Percentiles rank a stretch among this genome's conserved stretches.
Conservation (phyloP, 1,284 basidiomycete species). For the Apiotrichum gracile region DNA sequence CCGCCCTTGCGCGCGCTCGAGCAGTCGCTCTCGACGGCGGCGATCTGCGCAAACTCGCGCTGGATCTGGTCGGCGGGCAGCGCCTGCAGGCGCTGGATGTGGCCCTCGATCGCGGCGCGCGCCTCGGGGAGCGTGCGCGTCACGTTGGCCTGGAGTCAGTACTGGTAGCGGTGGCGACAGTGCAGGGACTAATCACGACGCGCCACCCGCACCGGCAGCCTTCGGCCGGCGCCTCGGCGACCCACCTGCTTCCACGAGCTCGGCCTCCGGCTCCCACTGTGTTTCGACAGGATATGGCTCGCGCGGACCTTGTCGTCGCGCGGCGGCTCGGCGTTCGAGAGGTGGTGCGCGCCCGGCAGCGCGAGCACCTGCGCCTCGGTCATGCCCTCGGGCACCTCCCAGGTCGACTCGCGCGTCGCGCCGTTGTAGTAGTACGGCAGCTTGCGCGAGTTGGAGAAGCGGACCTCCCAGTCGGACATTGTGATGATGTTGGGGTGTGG, state of each 20-base stretch:
- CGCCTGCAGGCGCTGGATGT: constrained; percentile 45
- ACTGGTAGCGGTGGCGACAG: background rate
- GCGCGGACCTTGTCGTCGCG: constrained; percentile 64
- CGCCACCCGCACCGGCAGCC: too few relatives aligned
- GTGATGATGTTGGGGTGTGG: background rate
- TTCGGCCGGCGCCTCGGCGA: constrained; percentile 13
- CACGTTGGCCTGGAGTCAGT: constrained; percentile 59
- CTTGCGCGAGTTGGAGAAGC: constrained; percentile 70
- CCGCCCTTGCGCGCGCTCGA: constrained; percentile 73
- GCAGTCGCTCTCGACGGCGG: constrained; percentile 73
- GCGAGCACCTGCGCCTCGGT: constrained; percentile 57
- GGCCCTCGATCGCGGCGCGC: constrained; percentile 62
- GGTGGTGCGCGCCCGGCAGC: constrained; percentile 61
- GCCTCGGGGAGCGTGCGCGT: constrained; percentile 89
- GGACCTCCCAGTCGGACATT: constrained; percentile 62
- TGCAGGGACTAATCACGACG: too few relatives aligned
- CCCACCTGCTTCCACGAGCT: constrained; percentile 87
- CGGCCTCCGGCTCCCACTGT: constrained; percentile 76
- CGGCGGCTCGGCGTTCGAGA: constrained; percentile 28
- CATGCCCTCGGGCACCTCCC: constrained; percentile 72
- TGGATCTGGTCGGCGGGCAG: constrained; percentile 49
- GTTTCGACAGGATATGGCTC: constrained; percentile 92
- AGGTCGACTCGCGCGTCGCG: constrained; percentile 64
- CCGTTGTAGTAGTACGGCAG: constrained; percentile 87
- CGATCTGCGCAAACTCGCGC: constrained; percentile 68